These are phyloP conservation scores for Delonix regia DNA, from an alignment of 306 rosid genomes.

Conservation along the genomic window DNA sequence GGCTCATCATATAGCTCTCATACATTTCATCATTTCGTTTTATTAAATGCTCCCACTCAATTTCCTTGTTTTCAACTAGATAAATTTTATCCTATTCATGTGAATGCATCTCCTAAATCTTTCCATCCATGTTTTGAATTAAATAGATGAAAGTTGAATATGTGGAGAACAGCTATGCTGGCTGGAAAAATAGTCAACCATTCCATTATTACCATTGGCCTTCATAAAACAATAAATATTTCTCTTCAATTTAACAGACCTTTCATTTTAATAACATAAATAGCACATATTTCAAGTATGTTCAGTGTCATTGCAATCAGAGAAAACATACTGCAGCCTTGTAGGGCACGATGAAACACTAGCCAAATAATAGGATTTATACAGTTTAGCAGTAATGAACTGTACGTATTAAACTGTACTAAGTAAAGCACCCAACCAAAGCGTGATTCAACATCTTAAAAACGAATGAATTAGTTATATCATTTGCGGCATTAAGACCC, in stretches of 20 bases:
- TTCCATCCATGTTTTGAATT: background rate
- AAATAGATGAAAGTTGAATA: background rate
- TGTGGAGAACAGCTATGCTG: background rate
- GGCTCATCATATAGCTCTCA: background rate
- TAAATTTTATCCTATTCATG: background rate
- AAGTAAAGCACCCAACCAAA: background rate
- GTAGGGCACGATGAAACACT: background rate
- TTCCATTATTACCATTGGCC: background rate
- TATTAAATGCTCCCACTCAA: background rate
- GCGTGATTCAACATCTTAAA: background rate
- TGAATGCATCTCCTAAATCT: background rate
- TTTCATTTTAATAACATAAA: constrained; percentile 4
- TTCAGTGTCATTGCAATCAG: background rate
- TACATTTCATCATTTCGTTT: constrained; percentile 7
- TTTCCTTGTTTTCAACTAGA: constrained; percentile 7
- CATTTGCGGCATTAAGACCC: background rate
- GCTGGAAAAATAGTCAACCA: background rate
- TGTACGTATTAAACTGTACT: background rate
- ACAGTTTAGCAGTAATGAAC: background rate
- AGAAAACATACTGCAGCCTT: background rate
- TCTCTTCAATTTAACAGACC: constrained; percentile 1
- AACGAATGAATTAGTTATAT: background rate
- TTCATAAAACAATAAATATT: background rate
- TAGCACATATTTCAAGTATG: background rate
- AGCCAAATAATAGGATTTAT: too few species aligned